Base-by-base conservation (phyloP, 805 yeast genomes). In the Komagataella populi region DNA sequence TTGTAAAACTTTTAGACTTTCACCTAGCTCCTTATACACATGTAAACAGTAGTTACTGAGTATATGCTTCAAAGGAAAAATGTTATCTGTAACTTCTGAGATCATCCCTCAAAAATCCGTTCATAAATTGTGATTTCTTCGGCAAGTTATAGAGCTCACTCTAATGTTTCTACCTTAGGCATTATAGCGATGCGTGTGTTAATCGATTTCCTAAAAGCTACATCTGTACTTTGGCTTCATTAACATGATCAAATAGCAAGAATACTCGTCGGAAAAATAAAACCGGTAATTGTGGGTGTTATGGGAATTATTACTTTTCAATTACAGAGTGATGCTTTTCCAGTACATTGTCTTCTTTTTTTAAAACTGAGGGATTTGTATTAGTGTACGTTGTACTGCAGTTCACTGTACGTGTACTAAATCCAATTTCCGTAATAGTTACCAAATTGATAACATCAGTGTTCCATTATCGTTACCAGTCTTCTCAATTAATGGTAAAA, bases 361-460 rank as follows among this genome's bases (percentile, higher is more conserved):
- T 30, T 14, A 14, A 30, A 30, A 8, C 14, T 30, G 39, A 64
- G 63, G 16, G 74, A 65, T 16, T 83, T 77, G 44, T 85, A 67
- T 16, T 81, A 80, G 54, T 83, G 84, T 43, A 87, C 66, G 47
- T 77, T 69, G 44, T 78, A 79, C 36, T 73, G 74, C 45, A 87
- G 67, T 62, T 82, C 87, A 52, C 79, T 72, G 63, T 75, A 85
- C 0, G 88, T 72, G 54, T 80, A 78, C 54, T 77, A 8, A 8
- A 30, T 30, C 39, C 39, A 30, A 30, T 30, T 30, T 30, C 39
- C 39, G 2, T 14, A 30, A 12, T 8, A 5, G 39, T 12, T 14
- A 30, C 14, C 8, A 8, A 8, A 30, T 8, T 30, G 39, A 20
- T 6, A 30, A 30, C 39, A 8, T 30, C 39, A 10, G 14, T 30